These are phyloP conservation scores for Chlamydomonas sp. DNA, from an alignment of 139 green algal species.

Conservation along the genomic window DNA sequence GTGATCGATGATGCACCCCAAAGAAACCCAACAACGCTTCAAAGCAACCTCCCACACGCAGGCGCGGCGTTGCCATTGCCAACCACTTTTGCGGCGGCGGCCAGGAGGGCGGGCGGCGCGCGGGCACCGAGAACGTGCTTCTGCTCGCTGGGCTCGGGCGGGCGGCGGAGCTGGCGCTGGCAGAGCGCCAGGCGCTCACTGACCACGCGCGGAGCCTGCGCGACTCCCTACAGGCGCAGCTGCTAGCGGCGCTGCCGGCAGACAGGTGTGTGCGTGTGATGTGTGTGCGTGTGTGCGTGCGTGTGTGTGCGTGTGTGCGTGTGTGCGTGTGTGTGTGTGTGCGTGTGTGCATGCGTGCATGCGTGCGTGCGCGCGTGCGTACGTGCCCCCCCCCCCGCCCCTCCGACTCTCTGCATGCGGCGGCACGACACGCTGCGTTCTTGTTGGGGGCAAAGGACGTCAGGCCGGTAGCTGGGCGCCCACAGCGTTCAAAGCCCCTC, in stretches of 20 bases:
- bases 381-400: too few species aligned
- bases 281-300: neutral
- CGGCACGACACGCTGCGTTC: too few species aligned
- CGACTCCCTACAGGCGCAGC: slow-evolving; percentile 28
- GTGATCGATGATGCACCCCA: too few species aligned
- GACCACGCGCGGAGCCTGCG: slow-evolving; percentile 47
- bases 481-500: too few species aligned
- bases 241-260: slow-evolving; percentile 43
- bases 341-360: too few species aligned
- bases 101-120: slow-evolving; percentile 38
- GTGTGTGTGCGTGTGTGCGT: neutral
- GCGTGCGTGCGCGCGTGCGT: too few species aligned
- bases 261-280: slow-evolving; percentile 9
- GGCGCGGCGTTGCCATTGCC: slow-evolving; percentile 34
- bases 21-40: too few species aligned
- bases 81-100: slow-evolving; percentile 51
- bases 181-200: slow-evolving; percentile 23
- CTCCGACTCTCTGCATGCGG: too few species aligned
- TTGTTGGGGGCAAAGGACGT: too few species aligned
- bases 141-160: slow-evolving; percentile 60
- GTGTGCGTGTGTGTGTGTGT: too few species aligned
- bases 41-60: too few species aligned
- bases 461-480: too few species aligned
- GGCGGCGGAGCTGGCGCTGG: slow-evolving; percentile 46
- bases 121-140: slow-evolving; percentile 72